These are phyloP conservation scores for Mesotaenium endlicherianum DNA, from an alignment of 139 green algal species.

Conservation along the genomic window DNA sequence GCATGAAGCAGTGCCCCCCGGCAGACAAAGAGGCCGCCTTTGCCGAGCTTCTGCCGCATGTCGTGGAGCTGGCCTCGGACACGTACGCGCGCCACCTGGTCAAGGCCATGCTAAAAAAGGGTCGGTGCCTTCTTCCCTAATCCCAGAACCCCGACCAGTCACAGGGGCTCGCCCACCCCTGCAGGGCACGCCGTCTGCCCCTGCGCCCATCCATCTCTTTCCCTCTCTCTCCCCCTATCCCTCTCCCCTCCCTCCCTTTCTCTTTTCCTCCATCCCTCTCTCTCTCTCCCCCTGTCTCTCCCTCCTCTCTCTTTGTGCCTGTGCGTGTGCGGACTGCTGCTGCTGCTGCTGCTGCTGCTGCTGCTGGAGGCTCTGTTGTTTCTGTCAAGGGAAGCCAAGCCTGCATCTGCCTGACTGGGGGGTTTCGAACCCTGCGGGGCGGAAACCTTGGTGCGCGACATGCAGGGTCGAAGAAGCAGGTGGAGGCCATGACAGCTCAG, in stretches of 20 bases:
- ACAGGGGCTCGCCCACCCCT: too few species aligned
- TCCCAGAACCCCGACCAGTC: not conserved
- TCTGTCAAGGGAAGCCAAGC: not conserved
- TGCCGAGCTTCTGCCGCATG: slow-evolving; percentile 50
- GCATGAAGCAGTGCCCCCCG: slow-evolving; percentile 28
- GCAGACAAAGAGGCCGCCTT: slow-evolving; percentile 36
- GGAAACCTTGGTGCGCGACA: too few species aligned
- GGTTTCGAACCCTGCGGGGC: too few species aligned
- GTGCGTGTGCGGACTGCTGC: not conserved
- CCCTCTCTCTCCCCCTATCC: not conserved
- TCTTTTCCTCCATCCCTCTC: not conserved
- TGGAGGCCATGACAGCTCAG: slow-evolving; percentile 11
- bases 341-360: not conserved
- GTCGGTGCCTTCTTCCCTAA: not conserved
- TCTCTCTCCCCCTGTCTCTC: not conserved
- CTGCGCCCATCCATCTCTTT: too few species aligned
- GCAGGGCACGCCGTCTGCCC: too few species aligned
- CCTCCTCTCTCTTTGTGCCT: not conserved
- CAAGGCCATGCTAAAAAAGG: slow-evolving; percentile 53
- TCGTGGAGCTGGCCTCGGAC: slow-evolving; percentile 44
- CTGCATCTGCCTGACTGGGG: not conserved
- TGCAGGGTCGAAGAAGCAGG: slow-evolving; percentile 25
- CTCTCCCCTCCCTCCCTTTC: not conserved
- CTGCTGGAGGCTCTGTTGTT: not conserved
- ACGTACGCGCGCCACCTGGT: slow-evolving; percentile 59